phyloP scores from a whole-genome alignment of 257 asterid genomes.

The Solanum etuberosum region DNA sequence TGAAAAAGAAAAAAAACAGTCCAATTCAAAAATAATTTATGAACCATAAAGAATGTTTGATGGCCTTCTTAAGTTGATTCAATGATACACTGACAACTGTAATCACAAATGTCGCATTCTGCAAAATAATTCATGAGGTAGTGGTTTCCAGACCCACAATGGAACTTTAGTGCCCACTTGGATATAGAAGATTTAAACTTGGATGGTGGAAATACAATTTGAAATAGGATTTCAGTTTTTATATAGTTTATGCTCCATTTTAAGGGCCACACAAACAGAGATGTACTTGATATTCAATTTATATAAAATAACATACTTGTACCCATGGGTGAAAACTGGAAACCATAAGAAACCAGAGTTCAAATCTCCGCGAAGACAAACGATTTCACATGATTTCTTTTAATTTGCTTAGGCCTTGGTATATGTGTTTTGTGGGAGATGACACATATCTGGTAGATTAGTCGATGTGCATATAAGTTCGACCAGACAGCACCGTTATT shows the following conservation, averaged over 20 bases:
- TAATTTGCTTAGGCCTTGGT: not conserved
- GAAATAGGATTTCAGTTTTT: not conserved
- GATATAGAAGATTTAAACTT: not conserved
- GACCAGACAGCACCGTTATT: not conserved
- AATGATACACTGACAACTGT: not conserved
- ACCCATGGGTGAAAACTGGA: not conserved
- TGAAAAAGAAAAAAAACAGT: not conserved
- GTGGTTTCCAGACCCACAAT: not conserved
- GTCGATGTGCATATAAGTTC: not conserved
- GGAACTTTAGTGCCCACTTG: conserved; percentile 5
- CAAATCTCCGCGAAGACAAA: not conserved
- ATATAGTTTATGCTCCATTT: not conserved
- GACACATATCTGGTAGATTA: not conserved
- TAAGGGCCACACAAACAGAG: not conserved
- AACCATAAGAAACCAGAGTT: not conserved
- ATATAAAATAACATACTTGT: not conserved
- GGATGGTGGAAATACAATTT: not conserved
- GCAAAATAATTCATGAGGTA: not conserved
- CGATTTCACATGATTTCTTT: not conserved
- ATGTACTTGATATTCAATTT: not conserved
- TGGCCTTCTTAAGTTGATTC: not conserved
- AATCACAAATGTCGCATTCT: conserved; percentile 9
- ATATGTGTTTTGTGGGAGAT: not conserved
- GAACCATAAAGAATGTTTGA: not conserved
- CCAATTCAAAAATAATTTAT: not conserved